Evolutionary conservation across 305 asterid genomes (phyloP).

Genomic region (Fraxinus floribunda): DNA sequence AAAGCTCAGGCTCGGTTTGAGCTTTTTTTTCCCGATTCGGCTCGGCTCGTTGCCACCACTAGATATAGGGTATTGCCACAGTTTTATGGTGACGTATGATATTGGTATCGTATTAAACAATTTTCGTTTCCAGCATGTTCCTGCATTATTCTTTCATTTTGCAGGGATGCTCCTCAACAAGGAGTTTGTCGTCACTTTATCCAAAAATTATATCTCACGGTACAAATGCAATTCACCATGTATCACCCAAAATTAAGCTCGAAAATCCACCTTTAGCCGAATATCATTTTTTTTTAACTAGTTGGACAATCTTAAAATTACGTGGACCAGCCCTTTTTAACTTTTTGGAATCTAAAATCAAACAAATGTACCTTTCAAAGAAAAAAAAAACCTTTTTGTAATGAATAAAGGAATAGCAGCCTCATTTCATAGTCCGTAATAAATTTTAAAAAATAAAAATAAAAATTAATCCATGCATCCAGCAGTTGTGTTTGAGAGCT

Average conservation of each 20-base stretch:
- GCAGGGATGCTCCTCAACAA: neutral
- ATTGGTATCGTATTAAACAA: no score
- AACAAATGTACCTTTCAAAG: neutral
- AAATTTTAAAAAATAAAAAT: neutral
- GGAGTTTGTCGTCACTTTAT: neutral
- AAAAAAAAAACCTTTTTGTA: neutral
- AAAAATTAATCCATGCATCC: neutral
- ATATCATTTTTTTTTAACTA: no score
- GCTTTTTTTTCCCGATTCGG: no score
- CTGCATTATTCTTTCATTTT: neutral
- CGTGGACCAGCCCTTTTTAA: neutral
- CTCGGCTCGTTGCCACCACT: no score
- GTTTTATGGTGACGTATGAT: neutral
- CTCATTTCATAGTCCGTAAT: neutral
- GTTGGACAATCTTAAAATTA: no score
- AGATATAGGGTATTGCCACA: neutral
- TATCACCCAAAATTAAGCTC: neutral
- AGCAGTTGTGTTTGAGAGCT: neutral
- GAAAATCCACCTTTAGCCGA: neutral
- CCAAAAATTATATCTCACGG: neutral
- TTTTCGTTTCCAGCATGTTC: neutral
- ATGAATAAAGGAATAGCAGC: neutral
- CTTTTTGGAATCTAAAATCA: neutral
- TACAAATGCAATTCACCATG: neutral
- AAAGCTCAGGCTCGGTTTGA: no score